These are phyloP conservation scores for Micractinium sp. DNA, from an alignment of 139 green algal genomes.

Conservation along the genomic window DNA sequence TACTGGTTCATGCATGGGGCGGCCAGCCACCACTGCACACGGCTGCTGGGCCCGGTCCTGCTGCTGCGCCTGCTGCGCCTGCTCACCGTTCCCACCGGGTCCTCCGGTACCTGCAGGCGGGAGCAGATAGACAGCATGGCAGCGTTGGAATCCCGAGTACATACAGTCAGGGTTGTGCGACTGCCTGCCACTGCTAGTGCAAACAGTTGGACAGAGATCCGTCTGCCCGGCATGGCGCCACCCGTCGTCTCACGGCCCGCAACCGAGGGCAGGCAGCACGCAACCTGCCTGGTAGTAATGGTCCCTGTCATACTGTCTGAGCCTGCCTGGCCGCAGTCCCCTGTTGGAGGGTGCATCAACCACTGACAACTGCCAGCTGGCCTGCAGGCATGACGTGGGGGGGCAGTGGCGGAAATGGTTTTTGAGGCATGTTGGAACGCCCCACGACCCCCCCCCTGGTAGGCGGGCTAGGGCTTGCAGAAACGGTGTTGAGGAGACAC, in stretches of 20 bases:
- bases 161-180: background rate
- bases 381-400: background rate
- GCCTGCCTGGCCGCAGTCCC: background rate
- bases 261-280: background rate
- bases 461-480: too few species aligned
- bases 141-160: background rate
- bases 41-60: background rate
- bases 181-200: background rate
- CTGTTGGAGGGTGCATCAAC: background rate
- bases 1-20: background rate
- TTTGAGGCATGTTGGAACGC: too few species aligned
- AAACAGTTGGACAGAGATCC: background rate
- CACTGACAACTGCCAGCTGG: conserved; percentile 5
- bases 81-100: conserved; percentile 29
- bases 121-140: too few species aligned
- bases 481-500: too few species aligned
- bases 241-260: too few species aligned
- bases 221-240: background rate
- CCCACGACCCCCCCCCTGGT: too few species aligned
- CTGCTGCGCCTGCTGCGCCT: background rate
- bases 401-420: too few species aligned
- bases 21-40: background rate
- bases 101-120: background rate
- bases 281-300: conserved; percentile 21
- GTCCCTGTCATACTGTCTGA: background rate